Percentiles rank a stretch among this genome's conserved stretches.
Conservation (phyloP, 495 filamentous ascomycete species). For the Astrocystis sublimbata region DNA sequence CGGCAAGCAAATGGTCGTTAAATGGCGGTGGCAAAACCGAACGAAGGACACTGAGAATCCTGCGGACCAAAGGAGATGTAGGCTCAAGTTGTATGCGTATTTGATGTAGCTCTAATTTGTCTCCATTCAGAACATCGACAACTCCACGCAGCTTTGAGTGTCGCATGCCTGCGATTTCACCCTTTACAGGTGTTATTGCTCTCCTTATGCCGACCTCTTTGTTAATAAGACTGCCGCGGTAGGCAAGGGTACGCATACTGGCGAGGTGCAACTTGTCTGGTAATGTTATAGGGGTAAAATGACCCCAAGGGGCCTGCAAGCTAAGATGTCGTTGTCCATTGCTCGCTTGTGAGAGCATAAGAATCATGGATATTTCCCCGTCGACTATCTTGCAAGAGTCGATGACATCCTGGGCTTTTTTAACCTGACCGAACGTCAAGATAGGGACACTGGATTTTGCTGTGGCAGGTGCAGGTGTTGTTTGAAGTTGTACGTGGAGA, state of each 20-base stretch:
- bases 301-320: constrained; percentile 75
- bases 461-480: constrained; percentile 10
- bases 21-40: constrained; percentile 61
- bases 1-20: constrained; percentile 64
- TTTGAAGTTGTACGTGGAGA: constrained; percentile 50
- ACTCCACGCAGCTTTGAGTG: constrained; percentile 54
- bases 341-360: constrained; percentile 68
- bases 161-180: constrained; percentile 43
- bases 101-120: constrained; percentile 59
- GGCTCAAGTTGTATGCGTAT: constrained; percentile 68
- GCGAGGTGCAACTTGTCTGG: constrained; percentile 45
- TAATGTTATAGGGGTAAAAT: constrained; percentile 55
- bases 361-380: constrained; percentile 63
- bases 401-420: constrained; percentile 60
- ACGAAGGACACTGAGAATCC: constrained; percentile 59
- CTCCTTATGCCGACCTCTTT: constrained; percentile 31
- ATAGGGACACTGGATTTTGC: constrained; percentile 26
- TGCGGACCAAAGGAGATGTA: constrained; percentile 58
- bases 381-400: constrained; percentile 77
- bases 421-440: constrained; percentile 45
- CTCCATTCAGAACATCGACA: constrained; percentile 64
- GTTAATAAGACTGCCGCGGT: constrained; percentile 35
- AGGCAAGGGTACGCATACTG: constrained; percentile 42
- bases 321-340: constrained; percentile 64
- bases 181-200: constrained; percentile 32